These are phyloP conservation scores for Fusarium tupiense DNA, from an alignment of 2,329 filamentous ascomycete genomes.

Conservation along the genomic window DNA sequence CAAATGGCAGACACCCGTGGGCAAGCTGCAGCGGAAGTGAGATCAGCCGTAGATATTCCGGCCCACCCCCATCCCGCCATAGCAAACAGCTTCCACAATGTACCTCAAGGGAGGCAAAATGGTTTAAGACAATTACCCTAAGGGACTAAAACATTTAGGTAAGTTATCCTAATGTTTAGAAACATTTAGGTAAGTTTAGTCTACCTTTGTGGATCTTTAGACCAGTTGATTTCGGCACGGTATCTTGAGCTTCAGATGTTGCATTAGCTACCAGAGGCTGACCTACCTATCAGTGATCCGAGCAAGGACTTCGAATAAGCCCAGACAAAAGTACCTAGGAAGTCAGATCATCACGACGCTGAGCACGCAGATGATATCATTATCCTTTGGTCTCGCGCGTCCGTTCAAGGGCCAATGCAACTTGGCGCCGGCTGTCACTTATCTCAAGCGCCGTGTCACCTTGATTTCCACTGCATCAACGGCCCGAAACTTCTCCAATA, in stretches of 20 bases:
- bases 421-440: background rate
- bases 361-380: background rate
- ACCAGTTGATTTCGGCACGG: fast-evolving
- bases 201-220: background rate
- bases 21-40: background rate
- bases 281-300: background rate
- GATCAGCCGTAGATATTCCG: background rate
- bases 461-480: background rate
- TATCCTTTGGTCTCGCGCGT: background rate
- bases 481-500: background rate
- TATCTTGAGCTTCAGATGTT: background rate
- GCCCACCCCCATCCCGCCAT: background rate
- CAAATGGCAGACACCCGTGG: background rate
- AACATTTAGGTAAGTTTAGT: background rate
- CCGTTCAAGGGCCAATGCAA: background rate
- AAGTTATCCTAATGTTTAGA: fast-evolving
- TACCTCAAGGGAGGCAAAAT: fast-evolving
- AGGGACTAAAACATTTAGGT: fast-evolving
- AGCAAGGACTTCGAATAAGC: background rate
- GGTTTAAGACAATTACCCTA: fast-evolving
- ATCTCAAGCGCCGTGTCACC: fast-evolving
- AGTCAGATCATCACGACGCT: fast-evolving
- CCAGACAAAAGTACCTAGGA: too few species aligned
- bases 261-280: background rate
- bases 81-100: background rate